These are phyloP conservation scores for Cadophora gregata DNA, from an alignment of 2,329 filamentous ascomycete species.

Conservation along the genomic window DNA sequence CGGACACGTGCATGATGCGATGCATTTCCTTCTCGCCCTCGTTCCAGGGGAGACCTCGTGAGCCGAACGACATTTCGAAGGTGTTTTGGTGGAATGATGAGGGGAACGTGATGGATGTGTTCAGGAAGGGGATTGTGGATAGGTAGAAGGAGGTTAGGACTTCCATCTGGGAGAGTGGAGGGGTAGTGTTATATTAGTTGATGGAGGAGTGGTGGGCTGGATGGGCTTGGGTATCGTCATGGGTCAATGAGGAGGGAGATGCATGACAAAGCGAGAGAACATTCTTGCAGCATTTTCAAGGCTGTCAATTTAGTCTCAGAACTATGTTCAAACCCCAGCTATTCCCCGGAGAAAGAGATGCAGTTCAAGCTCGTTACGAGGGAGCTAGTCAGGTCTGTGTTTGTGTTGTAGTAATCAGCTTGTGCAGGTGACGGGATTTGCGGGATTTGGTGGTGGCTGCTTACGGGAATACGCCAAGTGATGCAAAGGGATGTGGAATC, in stretches of 20 bases:
- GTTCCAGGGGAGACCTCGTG: constrained; percentile 48
- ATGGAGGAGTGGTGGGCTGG: background rate
- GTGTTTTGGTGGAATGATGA: background rate
- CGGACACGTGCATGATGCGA: constrained; percentile 61
- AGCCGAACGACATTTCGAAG: background rate
- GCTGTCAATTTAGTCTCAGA: background rate
- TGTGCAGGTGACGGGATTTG: constrained; percentile 12
- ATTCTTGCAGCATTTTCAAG: background rate
- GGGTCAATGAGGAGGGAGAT: background rate
- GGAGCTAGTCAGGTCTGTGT: background rate
- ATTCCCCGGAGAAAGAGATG: background rate
- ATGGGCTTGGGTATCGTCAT: background rate
- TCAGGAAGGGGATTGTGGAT: constrained; percentile 4
- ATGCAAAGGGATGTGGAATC: constrained; percentile 1
- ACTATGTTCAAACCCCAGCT: background rate
- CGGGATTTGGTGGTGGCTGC: constrained; percentile 9
- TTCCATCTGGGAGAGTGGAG: background rate
- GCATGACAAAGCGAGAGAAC: constrained; percentile 13
- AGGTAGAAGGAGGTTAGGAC: background rate
- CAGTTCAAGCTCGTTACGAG: background rate
- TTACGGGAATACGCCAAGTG: constrained; percentile 2
- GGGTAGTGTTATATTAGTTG: background rate
- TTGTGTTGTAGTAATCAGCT: background rate
- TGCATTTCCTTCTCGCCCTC: constrained; percentile 71
- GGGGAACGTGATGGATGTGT: constrained; percentile 2